Conservation (phyloP, 2,329 filamentous ascomycete species). For the Hymenoscyphus scutula region DNA sequence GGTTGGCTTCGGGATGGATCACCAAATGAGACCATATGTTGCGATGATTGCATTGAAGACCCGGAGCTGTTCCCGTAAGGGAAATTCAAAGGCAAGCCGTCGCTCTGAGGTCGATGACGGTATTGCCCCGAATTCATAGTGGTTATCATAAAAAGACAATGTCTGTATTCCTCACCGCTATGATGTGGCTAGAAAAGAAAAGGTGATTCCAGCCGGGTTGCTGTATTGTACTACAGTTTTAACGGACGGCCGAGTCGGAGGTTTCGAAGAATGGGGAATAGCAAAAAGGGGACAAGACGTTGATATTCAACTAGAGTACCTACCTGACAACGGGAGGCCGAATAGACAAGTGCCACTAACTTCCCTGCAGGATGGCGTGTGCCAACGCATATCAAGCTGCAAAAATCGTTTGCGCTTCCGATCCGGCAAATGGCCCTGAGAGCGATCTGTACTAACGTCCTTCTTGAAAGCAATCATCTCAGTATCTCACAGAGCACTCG, state of each 20-base stretch:
- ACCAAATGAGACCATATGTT: slow-evolving; percentile 29
- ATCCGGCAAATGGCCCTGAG: slow-evolving; percentile 26
- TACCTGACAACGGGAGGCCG: slow-evolving; percentile 17
- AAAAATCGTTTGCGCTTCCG: slow-evolving; percentile 17
- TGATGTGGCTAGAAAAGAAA: slow-evolving; percentile 29
- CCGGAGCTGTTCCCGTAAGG: slow-evolving; percentile 25
- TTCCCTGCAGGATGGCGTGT: slow-evolving; percentile 33
- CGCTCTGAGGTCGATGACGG: slow-evolving; percentile 23
- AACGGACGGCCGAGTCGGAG: slow-evolving; percentile 29
- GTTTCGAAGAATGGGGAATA: slow-evolving; percentile 32
- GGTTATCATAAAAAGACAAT: slow-evolving; percentile 24
- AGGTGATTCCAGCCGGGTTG: slow-evolving; percentile 30
- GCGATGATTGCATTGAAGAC: slow-evolving; percentile 22
- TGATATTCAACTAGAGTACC: slow-evolving; percentile 33
- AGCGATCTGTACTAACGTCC: slow-evolving; percentile 19
- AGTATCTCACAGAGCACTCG: slow-evolving; percentile 19
- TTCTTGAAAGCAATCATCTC: slow-evolving; percentile 31
- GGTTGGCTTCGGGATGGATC: slow-evolving; percentile 27
- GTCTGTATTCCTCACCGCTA: slow-evolving; percentile 15
- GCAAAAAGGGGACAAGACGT: slow-evolving; percentile 34
- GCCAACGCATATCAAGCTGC: slow-evolving; percentile 35
- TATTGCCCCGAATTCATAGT: slow-evolving; percentile 32
- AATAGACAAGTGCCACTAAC: slow-evolving; percentile 26
- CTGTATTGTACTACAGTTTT: slow-evolving; percentile 31
- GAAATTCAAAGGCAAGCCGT: slow-evolving; percentile 26